A percentile compares a stretch with the other conserved stretches of the same genome.
phyloP scores from a whole-genome alignment of 202 grass and related monocot species.

The Setaria viridis region DNA sequence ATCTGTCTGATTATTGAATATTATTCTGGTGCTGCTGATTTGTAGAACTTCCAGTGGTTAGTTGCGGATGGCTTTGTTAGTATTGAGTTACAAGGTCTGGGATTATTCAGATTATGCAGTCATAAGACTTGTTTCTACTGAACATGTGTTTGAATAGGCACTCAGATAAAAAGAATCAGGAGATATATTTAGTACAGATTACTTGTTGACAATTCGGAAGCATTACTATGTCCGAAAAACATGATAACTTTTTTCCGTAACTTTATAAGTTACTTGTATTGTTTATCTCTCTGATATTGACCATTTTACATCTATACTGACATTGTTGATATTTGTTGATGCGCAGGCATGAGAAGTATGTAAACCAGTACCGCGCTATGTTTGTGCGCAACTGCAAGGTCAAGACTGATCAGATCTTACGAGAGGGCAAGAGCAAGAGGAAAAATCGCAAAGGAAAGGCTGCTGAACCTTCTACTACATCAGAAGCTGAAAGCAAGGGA shows the following conservation, averaged over 20 bases:
- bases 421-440: constrained; percentile 62
- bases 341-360: constrained; percentile 86
- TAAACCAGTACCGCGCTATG: constrained; percentile 93
- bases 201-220: not conserved
- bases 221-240: constrained; percentile 21
- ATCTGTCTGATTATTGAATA: not conserved
- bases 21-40: not conserved
- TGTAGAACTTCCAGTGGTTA: not conserved
- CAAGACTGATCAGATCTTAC: constrained; percentile 77
- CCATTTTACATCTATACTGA: not conserved
- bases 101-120: not conserved
- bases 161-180: not conserved
- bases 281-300: no score
- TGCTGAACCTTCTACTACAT: constrained; percentile 36
- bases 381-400: constrained; percentile 89
- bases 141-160: not conserved
- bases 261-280: no score
- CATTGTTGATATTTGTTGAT: not conserved
- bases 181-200: not conserved
- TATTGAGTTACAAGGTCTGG: not conserved
- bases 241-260: not conserved
- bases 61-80: not conserved
- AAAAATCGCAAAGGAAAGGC: constrained; percentile 53
- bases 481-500: constrained; percentile 46
- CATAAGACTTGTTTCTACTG: not conserved